Conservation (phyloP, 331 rosid species). For the Rhamnella rubrinervis region DNA sequence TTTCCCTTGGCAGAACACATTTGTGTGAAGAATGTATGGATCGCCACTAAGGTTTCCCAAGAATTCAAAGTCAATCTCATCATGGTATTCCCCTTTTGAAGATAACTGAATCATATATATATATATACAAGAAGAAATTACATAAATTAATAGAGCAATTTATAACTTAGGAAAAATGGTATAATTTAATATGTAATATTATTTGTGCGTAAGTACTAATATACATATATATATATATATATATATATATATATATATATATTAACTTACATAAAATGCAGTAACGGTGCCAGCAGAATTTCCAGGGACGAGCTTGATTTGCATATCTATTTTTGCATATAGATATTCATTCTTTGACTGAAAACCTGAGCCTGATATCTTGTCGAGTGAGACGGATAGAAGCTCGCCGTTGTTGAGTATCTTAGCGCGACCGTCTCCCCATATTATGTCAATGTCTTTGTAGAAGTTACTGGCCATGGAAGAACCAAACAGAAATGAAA, state of each 20-base stretch:
- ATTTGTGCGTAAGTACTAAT: no score
- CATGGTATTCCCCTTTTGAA: slow-evolving; percentile 66
- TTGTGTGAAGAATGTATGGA: slow-evolving; percentile 76
- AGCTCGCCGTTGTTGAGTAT: slow-evolving; percentile 50
- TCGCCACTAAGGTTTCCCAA: slow-evolving; percentile 67
- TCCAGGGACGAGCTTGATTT: slow-evolving; percentile 65
- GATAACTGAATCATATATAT: slow-evolving; percentile 41
- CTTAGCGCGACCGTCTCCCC: slow-evolving; percentile 65
- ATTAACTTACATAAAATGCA: slow-evolving; percentile 50
- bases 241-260: neutral
- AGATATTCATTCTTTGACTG: slow-evolving; percentile 59
- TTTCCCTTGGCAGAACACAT: slow-evolving; percentile 59
- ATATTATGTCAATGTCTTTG: slow-evolving; percentile 46
- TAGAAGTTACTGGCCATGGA: slow-evolving; percentile 39
- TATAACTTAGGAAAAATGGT: neutral
- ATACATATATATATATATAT: neutral
- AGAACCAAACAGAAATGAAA: slow-evolving; percentile 8
- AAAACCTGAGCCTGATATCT: slow-evolving; percentile 68
- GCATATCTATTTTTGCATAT: slow-evolving; percentile 64
- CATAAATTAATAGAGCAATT: neutral
- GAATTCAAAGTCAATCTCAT: slow-evolving; percentile 79
- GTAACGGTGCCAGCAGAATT: slow-evolving; percentile 92
- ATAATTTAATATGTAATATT: neutral
- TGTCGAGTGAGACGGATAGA: slow-evolving; percentile 56
- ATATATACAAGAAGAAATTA: neutral